A percentile compares a stretch with the other conserved stretches of the same genome.
phyloP scores from a whole-genome alignment of 73 alveolate genomes.

The Tetrahymena thermophila region DNA sequence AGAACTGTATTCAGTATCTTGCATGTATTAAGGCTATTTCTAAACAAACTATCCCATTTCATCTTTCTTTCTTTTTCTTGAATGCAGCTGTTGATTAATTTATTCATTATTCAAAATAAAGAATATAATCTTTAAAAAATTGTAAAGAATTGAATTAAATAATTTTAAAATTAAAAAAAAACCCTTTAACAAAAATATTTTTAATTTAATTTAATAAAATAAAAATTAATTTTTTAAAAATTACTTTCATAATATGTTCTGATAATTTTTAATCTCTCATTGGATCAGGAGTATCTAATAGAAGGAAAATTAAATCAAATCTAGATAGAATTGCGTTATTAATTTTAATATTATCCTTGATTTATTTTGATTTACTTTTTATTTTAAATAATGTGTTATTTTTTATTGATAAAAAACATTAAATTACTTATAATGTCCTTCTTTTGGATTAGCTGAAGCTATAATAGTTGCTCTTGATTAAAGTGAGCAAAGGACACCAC shows the following conservation, averaged over 20 bases:
- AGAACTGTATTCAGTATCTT: not conserved
- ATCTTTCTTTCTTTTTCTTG: conserved; percentile 7
- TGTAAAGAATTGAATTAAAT: too few species aligned
- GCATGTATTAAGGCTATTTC: not conserved
- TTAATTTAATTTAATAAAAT: not conserved
- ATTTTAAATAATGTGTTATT: not conserved
- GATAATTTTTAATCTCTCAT: conserved; percentile 63
- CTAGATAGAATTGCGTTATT: conserved; percentile 70
- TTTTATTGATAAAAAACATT: not conserved
- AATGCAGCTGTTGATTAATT: not conserved
- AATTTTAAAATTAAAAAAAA: too few species aligned
- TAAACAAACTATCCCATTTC: not conserved
- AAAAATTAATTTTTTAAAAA: conserved; percentile 29
- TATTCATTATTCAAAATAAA: not conserved
- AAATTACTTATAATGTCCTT: conserved; percentile 65
- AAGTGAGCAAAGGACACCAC: conserved; percentile 75
- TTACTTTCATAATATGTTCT: conserved; percentile 77
- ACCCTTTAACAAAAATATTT: too few species aligned
- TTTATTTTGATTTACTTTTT: conserved; percentile 26
- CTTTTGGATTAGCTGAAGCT: conserved; percentile 85
- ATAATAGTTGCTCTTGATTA: conserved; percentile 70
- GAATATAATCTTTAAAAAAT: not conserved
- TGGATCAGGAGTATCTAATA: conserved; percentile 79
- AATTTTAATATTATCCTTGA: conserved; percentile 61
- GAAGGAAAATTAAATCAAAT: conserved; percentile 76